Percentiles rank a stretch among this genome's conserved stretches.
Conservation (phyloP, 768 basidiomycete species). For the Cystobasidium onofrii region DNA sequence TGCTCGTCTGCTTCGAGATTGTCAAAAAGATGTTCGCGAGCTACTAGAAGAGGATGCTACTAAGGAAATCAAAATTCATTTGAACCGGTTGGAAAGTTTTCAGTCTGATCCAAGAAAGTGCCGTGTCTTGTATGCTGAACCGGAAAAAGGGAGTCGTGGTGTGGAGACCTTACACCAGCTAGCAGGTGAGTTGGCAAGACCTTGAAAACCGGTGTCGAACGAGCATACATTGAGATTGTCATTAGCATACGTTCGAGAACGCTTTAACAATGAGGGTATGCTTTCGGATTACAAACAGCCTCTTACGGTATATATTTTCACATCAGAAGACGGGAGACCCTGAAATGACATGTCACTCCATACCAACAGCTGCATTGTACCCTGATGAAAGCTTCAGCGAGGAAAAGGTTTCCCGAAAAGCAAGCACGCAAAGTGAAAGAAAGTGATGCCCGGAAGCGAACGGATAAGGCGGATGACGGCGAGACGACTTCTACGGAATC, state of each 20-base stretch:
- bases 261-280: conserved; percentile 9
- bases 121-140: conserved; percentile 20
- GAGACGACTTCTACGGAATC: background rate
- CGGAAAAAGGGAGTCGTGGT: background rate
- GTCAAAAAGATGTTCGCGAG: background rate
- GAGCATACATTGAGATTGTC: background rate
- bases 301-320: conserved; percentile 14
- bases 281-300: conserved; percentile 6
- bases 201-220: background rate
- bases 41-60: background rate
- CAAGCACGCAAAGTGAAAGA: background rate
- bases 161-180: background rate
- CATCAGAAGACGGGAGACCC: background rate
- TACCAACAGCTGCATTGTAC: conserved; percentile 11
- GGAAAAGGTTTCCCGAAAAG: background rate
- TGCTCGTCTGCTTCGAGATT: background rate
- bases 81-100: conserved; percentile 6
- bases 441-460: background rate
- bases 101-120: conserved; percentile 17
- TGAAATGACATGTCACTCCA: background rate
- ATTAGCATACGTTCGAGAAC: background rate
- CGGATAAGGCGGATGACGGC: background rate
- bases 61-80: background rate
- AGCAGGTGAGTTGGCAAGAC: background rate
- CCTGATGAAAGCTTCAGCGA: conserved; percentile 22